Base-by-base conservation (phyloP, 2,329 filamentous ascomycete species). In the Lasiodiplodia sp. region DNA sequence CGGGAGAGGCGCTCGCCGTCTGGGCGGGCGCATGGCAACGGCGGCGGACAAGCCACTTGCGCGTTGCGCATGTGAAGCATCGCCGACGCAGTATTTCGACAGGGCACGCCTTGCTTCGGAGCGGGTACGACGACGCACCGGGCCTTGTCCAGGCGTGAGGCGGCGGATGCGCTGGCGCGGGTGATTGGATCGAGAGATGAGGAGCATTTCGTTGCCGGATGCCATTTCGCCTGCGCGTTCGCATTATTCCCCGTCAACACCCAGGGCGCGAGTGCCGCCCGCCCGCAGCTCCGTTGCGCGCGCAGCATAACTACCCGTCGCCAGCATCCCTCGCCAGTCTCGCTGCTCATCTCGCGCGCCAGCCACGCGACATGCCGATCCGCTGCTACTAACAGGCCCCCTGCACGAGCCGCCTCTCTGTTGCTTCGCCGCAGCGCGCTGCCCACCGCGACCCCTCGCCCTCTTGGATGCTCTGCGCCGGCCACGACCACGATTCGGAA, bases 281-380 rank as follows among this genome's bases (percentile, higher is more conserved):
- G 44, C 25, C 40, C 44, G 58, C 58, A 11, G 23, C 44, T 37
- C 60, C 14, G 14, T 21, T 52, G 60, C 47, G n/a, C 28, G 37
- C 56, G 56, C 56, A 16, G 16, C 31, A n/a, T 37, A 18, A 7
- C 25, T 37, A n/a, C 28, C 53, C 23, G 28, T 34, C 53, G 28
- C 53, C 53, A n/a, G n/a, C 44, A 25, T 12, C 55, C 31, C 55
- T 23, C 55, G 55, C 31, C 55, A 11, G 25, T 11, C 55, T n/a
- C 34, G 55, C 55, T 8, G 55, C 18, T 49, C 40, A 28, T 52
- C 23, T 64, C 60, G 44, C 47, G 60, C 58, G 44, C 44, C 58
- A 37, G 58, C 58, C 58, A 51, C 58, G 58, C 60, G 60, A 52
- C 44, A 64, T 64, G 60, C 60, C 60, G 60, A 64, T 64, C 60